Base-by-base conservation (phyloP, 164 flowering plant genomes). In the Vitis cinerea region DNA sequence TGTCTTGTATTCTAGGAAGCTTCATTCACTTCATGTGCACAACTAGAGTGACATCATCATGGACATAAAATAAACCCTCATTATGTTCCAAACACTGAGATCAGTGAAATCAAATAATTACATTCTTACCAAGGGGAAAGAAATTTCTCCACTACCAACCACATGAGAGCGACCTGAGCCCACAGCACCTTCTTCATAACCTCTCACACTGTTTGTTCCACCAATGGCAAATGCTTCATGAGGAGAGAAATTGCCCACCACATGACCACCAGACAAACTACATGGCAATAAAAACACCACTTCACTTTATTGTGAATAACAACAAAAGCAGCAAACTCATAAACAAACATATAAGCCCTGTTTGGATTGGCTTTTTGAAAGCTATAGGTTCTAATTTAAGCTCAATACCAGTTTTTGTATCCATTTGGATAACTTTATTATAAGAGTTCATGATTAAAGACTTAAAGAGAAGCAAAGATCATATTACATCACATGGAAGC, bases 171-270 rank as follows among this genome's bases (percentile, higher is more conserved):
- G 89, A 62, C 97, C 98, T 66, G 99, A 93, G 59, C 95, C 98
- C 50, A 96, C 93, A 59, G 90, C 95, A 72, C 99, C 99, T 87
- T 96, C 98, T 81, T 96, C 98, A 74, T 93, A 96, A 27, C 99
- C 99, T 85, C 99, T 89, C 50, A 96, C 94, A 74, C 98, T 96
- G 82, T 96, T 93, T 63, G 97, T 96, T 79, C 99, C 99, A 63
- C 99, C 98, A 74, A 96, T 93, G 27, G 91, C 87, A 83, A 96
- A 96, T 70, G 97, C 97, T 88, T 96, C 99, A 82, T 93, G 95
- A 9, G 99, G 99, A 68, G 97, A 82, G 80, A 93, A 93, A 78
- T 89, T 92, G 19, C 98, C 99, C 71, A 85, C 82, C 58, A 96
- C 97, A 75, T 90, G 92, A 31, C 99, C 98, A 71, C 98, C 98